These are phyloP conservation scores for Solanum peruvianum DNA, from an alignment of 257 asterid genomes.

Conservation along the genomic window DNA sequence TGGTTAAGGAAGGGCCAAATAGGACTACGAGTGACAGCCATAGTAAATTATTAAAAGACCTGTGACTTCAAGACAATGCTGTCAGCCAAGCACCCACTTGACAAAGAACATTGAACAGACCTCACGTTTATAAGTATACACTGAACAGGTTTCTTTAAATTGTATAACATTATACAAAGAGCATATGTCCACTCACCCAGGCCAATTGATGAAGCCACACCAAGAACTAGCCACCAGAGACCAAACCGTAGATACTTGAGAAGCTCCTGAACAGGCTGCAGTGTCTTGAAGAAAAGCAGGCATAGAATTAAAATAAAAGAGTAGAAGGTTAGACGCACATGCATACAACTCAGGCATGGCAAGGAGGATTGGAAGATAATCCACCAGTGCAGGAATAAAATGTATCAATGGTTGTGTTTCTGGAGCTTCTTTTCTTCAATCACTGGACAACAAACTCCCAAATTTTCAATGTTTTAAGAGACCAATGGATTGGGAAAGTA, in stretches of 20 bases:
- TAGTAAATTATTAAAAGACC: background rate
- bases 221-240: constrained; percentile 33
- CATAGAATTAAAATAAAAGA: background rate
- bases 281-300: background rate
- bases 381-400: background rate
- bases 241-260: constrained; percentile 16
- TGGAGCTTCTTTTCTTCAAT: background rate
- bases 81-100: background rate
- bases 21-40: background rate
- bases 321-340: background rate
- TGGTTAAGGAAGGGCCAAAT: background rate
- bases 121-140: background rate
- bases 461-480: background rate
- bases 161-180: background rate
- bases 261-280: constrained; percentile 17
- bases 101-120: background rate
- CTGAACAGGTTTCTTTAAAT: background rate
- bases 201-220: constrained; percentile 29
- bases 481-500: background rate
- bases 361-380: background rate
- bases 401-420: background rate
- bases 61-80: background rate
- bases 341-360: background rate
- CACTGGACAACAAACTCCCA: background rate
- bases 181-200: constrained; percentile 12